Base-by-base conservation (phyloP, 352 stramenopile species). In the Pythium rishiriense region DNA sequence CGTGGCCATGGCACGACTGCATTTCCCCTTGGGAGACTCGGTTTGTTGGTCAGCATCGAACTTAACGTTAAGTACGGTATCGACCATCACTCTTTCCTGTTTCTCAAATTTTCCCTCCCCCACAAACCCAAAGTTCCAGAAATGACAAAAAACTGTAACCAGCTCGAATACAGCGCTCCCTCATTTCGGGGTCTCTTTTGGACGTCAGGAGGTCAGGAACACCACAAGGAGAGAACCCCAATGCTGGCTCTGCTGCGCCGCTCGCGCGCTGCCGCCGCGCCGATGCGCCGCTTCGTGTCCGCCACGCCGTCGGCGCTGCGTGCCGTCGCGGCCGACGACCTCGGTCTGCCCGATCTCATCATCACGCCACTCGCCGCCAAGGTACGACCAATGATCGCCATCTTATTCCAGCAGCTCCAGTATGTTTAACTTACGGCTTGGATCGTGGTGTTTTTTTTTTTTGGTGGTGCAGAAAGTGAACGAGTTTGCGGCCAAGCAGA, bases 401-500 rank as follows among this genome's bases (percentile, higher is more conserved):
- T 43, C 37, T 43, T 43, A 43, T 43, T 25, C 47, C 26, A 54
- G 14, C 12, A 43, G 8, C 37, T 43, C 37, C 31, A n/a, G n/a
- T n/a, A 11, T 26, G 17, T 69, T 62, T 25, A 15, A 15, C 29
- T 47, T 22, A 28, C 22, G n/a, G n/a, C n/a, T n/a, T n/a, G n/a
- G n/a, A 21, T 11, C 6, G 11, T 11, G 6, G 31, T 17, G 25
- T 39, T 8, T 21, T 43, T 4, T 17, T 47, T 63, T 59, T 47
- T 29, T 62, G 41, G 29, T 24, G 29, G 21, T 57, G 31, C 59
- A 89, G 76, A 92, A 90, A 73, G 53, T 92, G 51, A 48, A 74
- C 19, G 79, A 91, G 52, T 70, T 70, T 14, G 75, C 81, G 24
- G 43, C 78, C 64, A 80, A 76, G 61, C 78, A 93, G 62, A 77